Evolutionary conservation across 306 rosid genomes (phyloP).

Genomic region (Vicia faba): DNA sequence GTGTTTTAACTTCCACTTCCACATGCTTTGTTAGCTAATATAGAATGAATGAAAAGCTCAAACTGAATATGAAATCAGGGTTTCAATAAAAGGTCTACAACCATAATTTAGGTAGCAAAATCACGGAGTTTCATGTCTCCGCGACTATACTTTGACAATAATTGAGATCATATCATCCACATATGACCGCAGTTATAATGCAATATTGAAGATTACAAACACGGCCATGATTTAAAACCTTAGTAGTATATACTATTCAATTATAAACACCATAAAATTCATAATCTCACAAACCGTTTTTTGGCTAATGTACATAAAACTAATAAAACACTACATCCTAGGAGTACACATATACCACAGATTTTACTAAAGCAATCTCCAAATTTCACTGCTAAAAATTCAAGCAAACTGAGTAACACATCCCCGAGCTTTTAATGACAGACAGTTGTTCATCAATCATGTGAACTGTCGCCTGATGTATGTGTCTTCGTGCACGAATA

Average conservation of each 20-base stretch:
- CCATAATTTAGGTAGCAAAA: background rate
- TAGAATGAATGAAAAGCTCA: background rate
- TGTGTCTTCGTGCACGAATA: conserved; percentile 90
- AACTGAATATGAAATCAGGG: background rate
- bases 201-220: background rate
- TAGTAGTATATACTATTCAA: conserved; percentile 16
- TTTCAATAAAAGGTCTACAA: background rate
- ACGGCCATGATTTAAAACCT: background rate
- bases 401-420: background rate
- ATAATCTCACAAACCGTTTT: conserved; percentile 24
- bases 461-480: conserved; percentile 79
- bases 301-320: conserved; percentile 13
- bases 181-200: background rate
- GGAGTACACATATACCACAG: conserved; percentile 9
- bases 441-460: conserved; percentile 40
- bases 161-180: background rate
- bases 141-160: background rate
- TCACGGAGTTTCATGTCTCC: background rate
- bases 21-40: too few species aligned
- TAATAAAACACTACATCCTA: conserved; percentile 23
- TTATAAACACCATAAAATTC: conserved; percentile 8
- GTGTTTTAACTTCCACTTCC: too few species aligned
- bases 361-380: conserved; percentile 9
- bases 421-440: background rate
- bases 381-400: background rate